Evolutionary conservation across 352 stramenopile genomes (phyloP), one percentile per base, ranked within the genome.

Genomic region (Thalassiosira ordinaria): DNA sequence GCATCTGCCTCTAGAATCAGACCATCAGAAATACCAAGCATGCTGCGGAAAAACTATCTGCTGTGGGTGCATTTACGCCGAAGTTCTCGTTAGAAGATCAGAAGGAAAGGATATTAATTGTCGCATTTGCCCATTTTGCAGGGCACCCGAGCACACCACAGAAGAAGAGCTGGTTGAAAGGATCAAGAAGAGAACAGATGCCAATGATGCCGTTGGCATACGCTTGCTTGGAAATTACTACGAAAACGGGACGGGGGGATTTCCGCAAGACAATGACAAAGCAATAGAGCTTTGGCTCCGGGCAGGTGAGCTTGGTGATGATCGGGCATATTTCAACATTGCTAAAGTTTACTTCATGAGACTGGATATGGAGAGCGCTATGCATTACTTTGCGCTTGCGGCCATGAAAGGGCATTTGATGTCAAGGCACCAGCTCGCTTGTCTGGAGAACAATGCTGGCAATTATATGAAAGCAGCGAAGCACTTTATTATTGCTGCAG

Each of bases 291-390:
- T 75, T 2, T 66, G 8, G n/a, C n/a, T 37, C 18, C 26, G 37
- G 3, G 66, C 51, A 2, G 53, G 18, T 6, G 31, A 53, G 7
- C 52, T 75, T n/a, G 66, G 66, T 18, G 27, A 13, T 13, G 2
- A 26, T 14, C 3, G 16, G 22, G 51, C 27, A n/a, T 39, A 57
- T 16, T 33, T 57, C 37, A 27, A 67, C 11, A 41, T 41, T 41
- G 33, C 5, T 11, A 5, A 41, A 11, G 33, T 11, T 11, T 41
- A 41, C 11, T 14, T 3, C 11, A 22, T 57, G 66, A 52, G 5
- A 39, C 53, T 37, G 66, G 66, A 73, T 22, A 18, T 47, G 27
- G 47, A 78, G 27, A 78, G 65, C 37, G 56, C 68, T 46, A 66
- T 44, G 26, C 26, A 62, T 57, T 63, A 66, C 44, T 78, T 20